Base-by-base conservation (phyloP, 768 basidiomycete species). In the Phallus indusiatus region DNA sequence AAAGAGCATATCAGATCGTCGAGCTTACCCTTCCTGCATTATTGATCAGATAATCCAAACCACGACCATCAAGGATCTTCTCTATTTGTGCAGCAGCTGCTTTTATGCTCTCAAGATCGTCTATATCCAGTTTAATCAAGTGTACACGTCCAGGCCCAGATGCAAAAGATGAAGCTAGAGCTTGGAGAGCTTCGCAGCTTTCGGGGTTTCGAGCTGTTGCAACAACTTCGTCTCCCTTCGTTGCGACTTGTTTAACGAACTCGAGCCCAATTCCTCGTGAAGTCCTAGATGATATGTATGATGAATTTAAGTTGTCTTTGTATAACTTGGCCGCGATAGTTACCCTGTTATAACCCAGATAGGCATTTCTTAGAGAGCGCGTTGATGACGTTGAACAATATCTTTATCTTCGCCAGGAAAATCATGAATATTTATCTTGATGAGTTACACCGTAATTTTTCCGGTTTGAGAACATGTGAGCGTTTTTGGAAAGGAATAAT, bases 41-140 rank as follows among this genome's bases (percentile, higher is more conserved):
- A 65, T 75, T 76, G 58, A 74, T 61, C 24, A 76, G 65, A 54
- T 73, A 75, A 63, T 76, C 73, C 6, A 76, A 62, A 12, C 74
- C 72, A 1, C 54, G 34, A 34, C 63, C 63, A 2, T 64, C 67
- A n/a, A 75, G 62, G 20, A 71, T 54, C 48, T 57, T 64, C 37
- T 63, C 66, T 14, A 70, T 68, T 9, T 61, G 46, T 42, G 60
- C 51, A 7, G 62, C 64, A 3, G 71, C 68, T 1, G 48, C 60
- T 6, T 66, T 60, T 60, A 74, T 71, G 47, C 68, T 66, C 12
- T 51, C 63, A 37, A 64, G 55, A 52, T 70, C 62, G 10, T 60
- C 60, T 24, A 69, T 66, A 54, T 75, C 73, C 18, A 75, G 64
- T 35, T 62, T 49, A 14, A 73, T 55, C 48, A 75, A 57, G 56